Evolutionary conservation across 257 asterid genomes (phyloP).

Genomic region (Plantago major): DNA sequence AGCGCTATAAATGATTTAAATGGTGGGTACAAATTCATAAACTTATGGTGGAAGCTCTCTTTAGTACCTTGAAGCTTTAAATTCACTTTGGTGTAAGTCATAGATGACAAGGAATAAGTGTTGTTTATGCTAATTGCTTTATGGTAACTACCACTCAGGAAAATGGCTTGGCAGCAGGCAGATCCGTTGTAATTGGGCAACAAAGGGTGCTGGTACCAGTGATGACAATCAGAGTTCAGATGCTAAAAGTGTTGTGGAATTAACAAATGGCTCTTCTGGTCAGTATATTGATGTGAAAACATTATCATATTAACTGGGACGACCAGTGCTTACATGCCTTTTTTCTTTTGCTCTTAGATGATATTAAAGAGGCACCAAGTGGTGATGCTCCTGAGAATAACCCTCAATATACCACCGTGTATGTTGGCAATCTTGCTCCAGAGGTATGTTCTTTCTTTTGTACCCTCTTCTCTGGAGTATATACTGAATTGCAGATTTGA

Average conservation of each 20-base stretch:
- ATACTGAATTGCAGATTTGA: background rate
- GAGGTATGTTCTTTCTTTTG: conserved; percentile 38
- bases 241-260: conserved; percentile 80
- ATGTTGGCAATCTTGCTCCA: conserved; percentile 92
- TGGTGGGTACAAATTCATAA: conserved; percentile 40
- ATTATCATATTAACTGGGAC: background rate
- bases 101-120: background rate
- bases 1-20: conserved; percentile 66
- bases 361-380: conserved; percentile 65
- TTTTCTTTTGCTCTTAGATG: conserved; percentile 46
- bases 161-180: conserved; percentile 93
- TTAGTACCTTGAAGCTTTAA: background rate
- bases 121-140: background rate
- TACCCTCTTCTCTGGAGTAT: no score
- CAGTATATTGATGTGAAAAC: conserved; percentile 13
- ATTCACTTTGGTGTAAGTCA: background rate
- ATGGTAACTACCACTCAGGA: conserved; percentile 32
- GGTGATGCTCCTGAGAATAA: conserved; percentile 86
- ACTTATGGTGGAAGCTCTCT: background rate
- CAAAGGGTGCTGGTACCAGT: conserved; percentile 76
- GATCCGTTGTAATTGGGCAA: conserved; percentile 94
- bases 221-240: conserved; percentile 83
- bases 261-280: conserved; percentile 83
- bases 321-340: conserved; percentile 1
- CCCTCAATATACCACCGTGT: conserved; percentile 83